These are phyloP conservation scores for Petrea volubilis DNA, from an alignment of 257 asterid species.

Conservation along the genomic window DNA sequence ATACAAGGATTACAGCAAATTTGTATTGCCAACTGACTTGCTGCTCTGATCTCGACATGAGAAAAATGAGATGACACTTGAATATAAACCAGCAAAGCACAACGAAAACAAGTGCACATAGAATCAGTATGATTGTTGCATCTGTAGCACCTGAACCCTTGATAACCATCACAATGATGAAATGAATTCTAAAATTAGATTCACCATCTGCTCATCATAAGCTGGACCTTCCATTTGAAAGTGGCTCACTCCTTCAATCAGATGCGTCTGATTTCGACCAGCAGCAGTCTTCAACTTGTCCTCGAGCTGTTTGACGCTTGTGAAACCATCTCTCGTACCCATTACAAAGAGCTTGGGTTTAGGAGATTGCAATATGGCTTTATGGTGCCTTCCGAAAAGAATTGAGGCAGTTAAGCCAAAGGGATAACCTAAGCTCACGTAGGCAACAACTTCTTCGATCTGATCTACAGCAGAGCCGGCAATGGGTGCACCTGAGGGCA, in stretches of 20 bases:
- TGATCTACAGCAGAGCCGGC: slow-evolving; percentile 84
- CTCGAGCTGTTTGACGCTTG: slow-evolving; percentile 77
- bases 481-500: slow-evolving; percentile 62
- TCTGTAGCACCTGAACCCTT: neutral
- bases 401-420: slow-evolving; percentile 78
- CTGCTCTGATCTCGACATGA: too few relatives aligned
- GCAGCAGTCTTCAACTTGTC: slow-evolving; percentile 68
- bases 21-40: too few relatives aligned
- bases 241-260: slow-evolving; percentile 77
- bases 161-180: slow-evolving; percentile 33
- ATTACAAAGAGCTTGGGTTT: slow-evolving; percentile 84
- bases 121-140: neutral
- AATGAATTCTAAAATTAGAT: slow-evolving; percentile 49
- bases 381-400: slow-evolving; percentile 80
- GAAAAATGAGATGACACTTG: neutral
- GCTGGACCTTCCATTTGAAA: slow-evolving; percentile 89
- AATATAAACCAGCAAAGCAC: neutral
- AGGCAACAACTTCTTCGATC: slow-evolving; percentile 58
- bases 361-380: slow-evolving; percentile 56
- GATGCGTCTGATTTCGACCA: slow-evolving; percentile 51
- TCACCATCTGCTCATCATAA: slow-evolving; percentile 67
- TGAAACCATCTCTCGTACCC: slow-evolving; percentile 88
- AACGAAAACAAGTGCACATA: neutral
- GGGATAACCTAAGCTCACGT: slow-evolving; percentile 78
- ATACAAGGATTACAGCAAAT: too few relatives aligned